Base-by-base conservation (phyloP, 176 grass and related monocot genomes). In the Musa troglodytarum region DNA sequence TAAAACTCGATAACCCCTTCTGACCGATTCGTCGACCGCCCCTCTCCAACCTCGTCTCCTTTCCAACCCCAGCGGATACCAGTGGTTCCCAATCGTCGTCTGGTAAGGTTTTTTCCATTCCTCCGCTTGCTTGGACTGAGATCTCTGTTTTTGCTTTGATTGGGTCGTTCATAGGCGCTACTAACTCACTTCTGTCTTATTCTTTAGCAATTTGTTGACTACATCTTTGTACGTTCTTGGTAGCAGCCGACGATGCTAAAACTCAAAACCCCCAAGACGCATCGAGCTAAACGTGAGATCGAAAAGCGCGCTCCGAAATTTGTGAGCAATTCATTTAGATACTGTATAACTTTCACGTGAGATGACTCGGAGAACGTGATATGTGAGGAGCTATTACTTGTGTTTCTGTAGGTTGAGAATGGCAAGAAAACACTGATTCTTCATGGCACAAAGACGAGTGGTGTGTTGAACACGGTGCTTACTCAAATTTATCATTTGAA, bases 351-450 rank as follows among this genome's bases (percentile, higher is more conserved):
- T 55, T 64, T 51, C 56, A 8, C 13, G 3, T 25, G 10, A 65
- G 7, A 11, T 68, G 1, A 74, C 16, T 12, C 51, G 57, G 34
- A 43, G 2, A 28, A 54, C n/a, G 4, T 49, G 13, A 25, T 3
- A 66, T 43, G 34, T 43, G 21, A 50, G 19, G n/a, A 21, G 49
- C 24, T 10, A 20, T 56, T 23, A 52, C 54, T 63, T 76, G n/a
- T 10, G 14, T 51, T 53, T 69, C 10, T 85, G 29, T 69, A 98
- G 90, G 90, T 98, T 86, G 95, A 98, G 88, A 93, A 86, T 49
- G 78, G 82, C 65, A 93, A 93, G 88, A 93, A 98, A 78, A 93
- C 86, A 8, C 80, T 93, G 49, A 89, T 98, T 49, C 90, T 98
- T 61, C 90, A 91, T 76, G 95, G 90, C 16, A 98, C 90, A 19